These are phyloP conservation scores for Daphne laureola DNA, from an alignment of 441 rosid genomes.

Conservation along the genomic window DNA sequence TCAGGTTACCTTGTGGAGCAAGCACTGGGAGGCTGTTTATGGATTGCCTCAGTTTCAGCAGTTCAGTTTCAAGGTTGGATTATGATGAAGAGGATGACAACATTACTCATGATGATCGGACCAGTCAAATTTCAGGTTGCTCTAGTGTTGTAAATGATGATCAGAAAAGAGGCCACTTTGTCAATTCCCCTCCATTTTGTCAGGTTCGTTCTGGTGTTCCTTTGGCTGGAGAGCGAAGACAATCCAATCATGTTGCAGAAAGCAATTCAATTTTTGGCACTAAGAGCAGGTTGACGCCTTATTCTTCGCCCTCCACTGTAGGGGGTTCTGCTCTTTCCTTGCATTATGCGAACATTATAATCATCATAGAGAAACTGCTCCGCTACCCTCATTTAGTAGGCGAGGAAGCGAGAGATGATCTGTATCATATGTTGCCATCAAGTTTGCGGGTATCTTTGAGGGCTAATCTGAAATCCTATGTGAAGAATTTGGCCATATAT, in stretches of 20 bases:
- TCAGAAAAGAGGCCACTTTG: conserved; percentile 22
- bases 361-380: conserved; percentile 85
- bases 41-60: conserved; percentile 75
- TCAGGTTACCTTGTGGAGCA: conserved; percentile 62
- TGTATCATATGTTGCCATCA: conserved; percentile 87
- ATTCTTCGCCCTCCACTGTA: conserved; percentile 55
- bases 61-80: conserved; percentile 48
- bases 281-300: conserved; percentile 40
- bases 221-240: conserved; percentile 27
- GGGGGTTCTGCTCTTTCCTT: conserved; percentile 89
- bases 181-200: conserved; percentile 23
- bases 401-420: conserved; percentile 86
- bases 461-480: conserved; percentile 62
- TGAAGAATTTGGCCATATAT: conserved; percentile 74
- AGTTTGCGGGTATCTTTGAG: conserved; percentile 63
- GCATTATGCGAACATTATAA: conserved; percentile 84
- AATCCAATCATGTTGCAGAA: conserved; percentile 14
- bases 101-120: conserved; percentile 26
- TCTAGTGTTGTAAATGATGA: conserved; percentile 27
- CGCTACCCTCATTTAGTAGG: conserved; percentile 95
- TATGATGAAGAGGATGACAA: conserved; percentile 32
- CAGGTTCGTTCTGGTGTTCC: conserved; percentile 21
- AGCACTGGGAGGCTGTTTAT: conserved; percentile 77
- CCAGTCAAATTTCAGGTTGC: conserved; percentile 42
- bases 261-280: conserved; percentile 32